Conservation (phyloP, 2,329 filamentous ascomycete species). For the Zymoseptoria pseudotritici region DNA sequence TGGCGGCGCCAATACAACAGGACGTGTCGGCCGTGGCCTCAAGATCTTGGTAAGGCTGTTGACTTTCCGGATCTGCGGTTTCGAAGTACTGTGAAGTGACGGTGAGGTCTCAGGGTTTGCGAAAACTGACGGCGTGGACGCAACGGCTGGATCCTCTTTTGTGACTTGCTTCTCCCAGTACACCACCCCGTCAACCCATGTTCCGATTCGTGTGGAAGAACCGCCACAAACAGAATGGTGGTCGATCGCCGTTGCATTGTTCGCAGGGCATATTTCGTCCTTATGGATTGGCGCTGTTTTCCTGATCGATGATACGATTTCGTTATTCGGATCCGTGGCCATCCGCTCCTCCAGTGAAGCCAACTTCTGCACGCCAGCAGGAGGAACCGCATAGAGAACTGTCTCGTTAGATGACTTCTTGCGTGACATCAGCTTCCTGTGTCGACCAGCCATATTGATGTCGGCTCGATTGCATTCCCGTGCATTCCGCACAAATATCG, state of each 20-base stretch:
- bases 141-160: not conserved
- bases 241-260: constrained; percentile 17
- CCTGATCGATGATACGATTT: constrained; percentile 32
- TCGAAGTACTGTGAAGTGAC: not conserved
- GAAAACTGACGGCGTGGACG: not conserved
- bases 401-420: constrained; percentile 13
- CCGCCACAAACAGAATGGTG: not conserved
- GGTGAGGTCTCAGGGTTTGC: not conserved
- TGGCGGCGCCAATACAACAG: not conserved
- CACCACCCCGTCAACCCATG: constrained; percentile 39
- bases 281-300: constrained; percentile 9
- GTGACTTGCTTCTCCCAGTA: constrained; percentile 31
- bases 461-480: constrained; percentile 12
- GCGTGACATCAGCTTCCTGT: constrained; percentile 19
- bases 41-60: constrained; percentile 13
- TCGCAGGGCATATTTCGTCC: constrained; percentile 14
- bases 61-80: constrained; percentile 17
- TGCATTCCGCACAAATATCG: constrained; percentile 14
- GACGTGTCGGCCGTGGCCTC: not conserved
- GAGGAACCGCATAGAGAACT: constrained; percentile 28
- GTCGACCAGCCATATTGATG: constrained; percentile 17
- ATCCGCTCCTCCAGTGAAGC: constrained; percentile 30
- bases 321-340: constrained; percentile 35
- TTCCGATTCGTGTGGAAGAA: constrained; percentile 30
- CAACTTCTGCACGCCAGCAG: constrained; percentile 22